Conservation (phyloP, 345 rosid species). For the Melastoma malabathricum region DNA sequence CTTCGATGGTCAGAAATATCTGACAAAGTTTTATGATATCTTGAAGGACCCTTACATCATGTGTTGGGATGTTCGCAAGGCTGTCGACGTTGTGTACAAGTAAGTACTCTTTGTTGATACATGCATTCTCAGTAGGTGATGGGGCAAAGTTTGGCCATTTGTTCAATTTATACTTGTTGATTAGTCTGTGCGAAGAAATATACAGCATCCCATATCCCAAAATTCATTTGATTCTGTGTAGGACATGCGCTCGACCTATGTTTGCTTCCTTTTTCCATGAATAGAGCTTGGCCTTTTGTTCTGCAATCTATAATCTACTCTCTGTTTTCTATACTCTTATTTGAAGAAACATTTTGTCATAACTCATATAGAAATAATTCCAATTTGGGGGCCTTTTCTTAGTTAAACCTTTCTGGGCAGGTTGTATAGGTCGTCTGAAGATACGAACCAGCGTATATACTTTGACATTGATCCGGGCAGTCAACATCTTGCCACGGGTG, state of each 20-base stretch:
- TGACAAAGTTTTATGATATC: not conserved
- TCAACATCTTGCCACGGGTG: slow-evolving; percentile 80
- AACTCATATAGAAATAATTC: too few relatives aligned
- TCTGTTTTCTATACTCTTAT: too few relatives aligned
- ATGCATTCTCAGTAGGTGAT: not conserved
- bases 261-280: too few relatives aligned
- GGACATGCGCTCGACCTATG: too few relatives aligned
- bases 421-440: slow-evolving; percentile 70
- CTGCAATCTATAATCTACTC: too few relatives aligned
- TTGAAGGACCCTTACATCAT: slow-evolving; percentile 82
- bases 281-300: too few relatives aligned
- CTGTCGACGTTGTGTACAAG: slow-evolving; percentile 88
- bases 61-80: slow-evolving; percentile 87
- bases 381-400: not conserved
- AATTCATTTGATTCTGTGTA: too few relatives aligned
- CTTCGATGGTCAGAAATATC: too few relatives aligned
- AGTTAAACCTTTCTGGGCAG: slow-evolving; percentile 18
- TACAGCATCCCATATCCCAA: not conserved
- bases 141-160: too few relatives aligned
- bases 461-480: slow-evolving; percentile 83
- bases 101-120: slow-evolving; percentile 20
- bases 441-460: slow-evolving; percentile 78
- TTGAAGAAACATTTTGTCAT: too few relatives aligned
- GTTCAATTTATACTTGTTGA: too few relatives aligned
- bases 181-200: too few relatives aligned